phyloP scores from a whole-genome alignment of 169 alveolate species.

The Plasmodium relictum region DNA sequence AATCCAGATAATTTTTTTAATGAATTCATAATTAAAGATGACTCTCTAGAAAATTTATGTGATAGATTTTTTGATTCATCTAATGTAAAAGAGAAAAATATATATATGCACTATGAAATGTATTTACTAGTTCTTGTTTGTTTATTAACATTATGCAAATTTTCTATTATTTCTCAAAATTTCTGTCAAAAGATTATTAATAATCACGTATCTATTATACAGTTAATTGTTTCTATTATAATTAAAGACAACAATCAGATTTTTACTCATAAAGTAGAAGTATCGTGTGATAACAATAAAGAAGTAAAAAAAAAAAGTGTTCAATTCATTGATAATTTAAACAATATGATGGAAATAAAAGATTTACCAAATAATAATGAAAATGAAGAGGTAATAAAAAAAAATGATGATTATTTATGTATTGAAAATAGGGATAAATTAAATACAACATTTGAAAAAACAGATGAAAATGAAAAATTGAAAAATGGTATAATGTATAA shows the following conservation, averaged over 20 bases:
- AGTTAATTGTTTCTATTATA: conserved; percentile 56
- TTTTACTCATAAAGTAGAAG: conserved; percentile 12
- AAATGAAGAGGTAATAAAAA: neutral
- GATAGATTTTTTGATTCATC: neutral
- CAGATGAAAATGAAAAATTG: neutral
- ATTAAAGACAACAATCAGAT: conserved; percentile 46
- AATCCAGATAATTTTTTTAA: conserved; percentile 48
- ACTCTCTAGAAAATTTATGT: neutral
- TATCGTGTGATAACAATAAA: neutral
- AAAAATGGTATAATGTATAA: conserved; percentile 30
- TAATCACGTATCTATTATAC: conserved; percentile 37
- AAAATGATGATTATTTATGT: neutral
- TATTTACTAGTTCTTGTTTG: conserved; percentile 57
- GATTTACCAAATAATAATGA: neutral
- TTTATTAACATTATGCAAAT: conserved; percentile 65
- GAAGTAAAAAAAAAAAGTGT: neutral
- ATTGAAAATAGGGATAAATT: no score
- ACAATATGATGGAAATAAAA: neutral
- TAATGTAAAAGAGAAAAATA: neutral
- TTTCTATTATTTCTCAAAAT: conserved; percentile 53
- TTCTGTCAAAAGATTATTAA: conserved; percentile 36
- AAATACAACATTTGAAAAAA: neutral
- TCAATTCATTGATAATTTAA: neutral
- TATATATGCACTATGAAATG: conserved; percentile 70
- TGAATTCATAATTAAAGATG: conserved; percentile 27